Percentiles rank a stretch among this genome's conserved stretches.
Evolutionary conservation across 208 protist genomes (phyloP).

Genomic region (Leptomonas pyrrhocoris): DNA sequence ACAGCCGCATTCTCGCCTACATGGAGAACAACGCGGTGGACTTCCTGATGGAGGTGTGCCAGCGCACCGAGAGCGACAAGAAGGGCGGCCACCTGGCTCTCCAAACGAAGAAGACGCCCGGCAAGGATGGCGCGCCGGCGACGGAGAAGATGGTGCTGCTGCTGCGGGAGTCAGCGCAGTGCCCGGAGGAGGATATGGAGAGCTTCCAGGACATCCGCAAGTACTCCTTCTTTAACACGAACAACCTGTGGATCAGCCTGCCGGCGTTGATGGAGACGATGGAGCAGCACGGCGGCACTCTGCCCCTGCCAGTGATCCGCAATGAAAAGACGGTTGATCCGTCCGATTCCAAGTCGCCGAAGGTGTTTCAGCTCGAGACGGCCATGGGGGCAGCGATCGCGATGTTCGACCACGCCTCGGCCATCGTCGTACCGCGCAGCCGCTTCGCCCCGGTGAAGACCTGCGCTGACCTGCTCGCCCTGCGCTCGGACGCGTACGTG

Average conservation of each 20-base stretch:
- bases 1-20: conserved; percentile 87
- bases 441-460: conserved; percentile 99
- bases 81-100: conserved; percentile 93
- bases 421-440: conserved; percentile 94
- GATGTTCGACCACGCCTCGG: conserved; percentile 79
- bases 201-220: conserved; percentile 97
- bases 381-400: conserved; percentile 97
- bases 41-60: conserved; percentile 93
- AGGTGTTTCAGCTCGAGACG: conserved; percentile 88
- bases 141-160: conserved; percentile 53
- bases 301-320: conserved; percentile 83
- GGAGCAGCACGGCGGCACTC: conserved; percentile 54
- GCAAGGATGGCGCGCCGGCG: conserved; percentile 16
- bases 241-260: conserved; percentile 99
- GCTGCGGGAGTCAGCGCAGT: conserved; percentile 91
- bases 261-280: conserved; percentile 79
- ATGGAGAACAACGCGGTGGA: conserved; percentile 76
- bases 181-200: conserved; percentile 88
- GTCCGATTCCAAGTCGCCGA: conserved; percentile 54
- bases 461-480: conserved; percentile 96
- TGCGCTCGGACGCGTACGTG: conserved; percentile 95
- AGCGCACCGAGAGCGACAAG: conserved; percentile 90
- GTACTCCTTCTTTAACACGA: conserved; percentile 99
- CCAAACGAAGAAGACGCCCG: conserved; percentile 15
- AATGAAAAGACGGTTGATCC: conserved; percentile 90